Base-by-base conservation (phyloP, 2,329 filamentous ascomycete species). In the Knoxdaviesia proteae region DNA sequence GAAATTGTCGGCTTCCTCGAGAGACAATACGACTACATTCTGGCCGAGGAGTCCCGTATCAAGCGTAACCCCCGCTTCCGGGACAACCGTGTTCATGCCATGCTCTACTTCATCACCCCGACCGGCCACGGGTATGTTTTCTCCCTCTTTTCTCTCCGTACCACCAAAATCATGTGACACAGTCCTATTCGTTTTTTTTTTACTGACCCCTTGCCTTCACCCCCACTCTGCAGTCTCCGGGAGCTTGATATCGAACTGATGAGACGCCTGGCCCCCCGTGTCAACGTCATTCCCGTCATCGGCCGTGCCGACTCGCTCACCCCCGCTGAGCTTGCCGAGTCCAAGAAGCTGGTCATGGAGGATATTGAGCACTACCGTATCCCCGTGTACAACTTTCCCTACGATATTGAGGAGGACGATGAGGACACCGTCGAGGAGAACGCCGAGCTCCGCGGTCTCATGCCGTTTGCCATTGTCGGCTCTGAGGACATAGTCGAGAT, bases 61-160 rank as follows among this genome's bases (percentile, higher is more conserved):
- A 98, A 98, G 83, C 90, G 90, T 86, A 98, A 98, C 70, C 90
- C 90, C 54, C 80, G 90, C 57, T 98, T 98, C 80, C 80, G 90
- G 58, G 90, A 98, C 68, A 96, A 98, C 69, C 84, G 90, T 68
- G 84, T 98, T 40, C 90, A 98, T 59, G 90, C 87, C 52, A 77
- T 98, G 61, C 79, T 98, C 55, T 98, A 98, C 74, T 98, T 98
- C 63, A 96, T 98, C 70, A 93, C 90, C 50, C 90, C 90, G 40
- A 98, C 90, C 48, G 90, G 90, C 55, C 86, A 94, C 61, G 87
- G 81, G 81, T 86, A 69, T 56, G 74, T 50, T 8, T 36, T 11
- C 8, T 20, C 20, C 20, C 20, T 20, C 20, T 20, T 20, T 20
- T 20, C 20, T 20, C 20, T 20, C 20, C 20, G 20, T 20, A 20